Evolutionary conservation across 495 filamentous ascomycete genomes (phyloP), one percentile per base, ranked within the genome.

Genomic region (Halenospora varia): DNA sequence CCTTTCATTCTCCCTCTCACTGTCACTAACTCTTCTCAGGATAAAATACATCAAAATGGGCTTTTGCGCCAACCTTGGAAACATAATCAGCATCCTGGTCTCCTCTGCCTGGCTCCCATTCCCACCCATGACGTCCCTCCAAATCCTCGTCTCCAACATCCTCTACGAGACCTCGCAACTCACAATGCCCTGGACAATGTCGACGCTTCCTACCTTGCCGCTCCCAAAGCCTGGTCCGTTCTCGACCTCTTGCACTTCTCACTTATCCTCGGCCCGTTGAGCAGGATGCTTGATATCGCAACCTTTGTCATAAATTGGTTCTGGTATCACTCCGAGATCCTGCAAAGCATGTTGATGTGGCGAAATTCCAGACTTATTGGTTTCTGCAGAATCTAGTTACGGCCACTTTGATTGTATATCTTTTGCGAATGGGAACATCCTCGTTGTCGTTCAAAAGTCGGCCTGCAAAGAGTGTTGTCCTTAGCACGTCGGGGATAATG

Each of bases 31-130:
- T 2, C 10, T n/a, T 18, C 2, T 8, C 1, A 55, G 52, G 10
- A 50, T 58, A 10, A 51, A 52, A 58, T 58, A 58, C 25, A 44
- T 58, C 29, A 58, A 51, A 22, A 58, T 58, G 47, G 55, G 19
- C 8, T 13, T 29, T 3, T 17, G 41, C 18, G 15, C 54, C 3
- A 56, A 49, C 25, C 39, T 50, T 22, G 54, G 44, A 2, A 50
- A 50, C 45, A 17, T 45, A 11, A n/a, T 56, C 54, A 35, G 22
- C 19, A 40, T 50, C 13, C 19, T 57, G 10, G 15, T 42, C 17
- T 20, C 46, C n/a, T 23, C 46, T 17, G 25, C 17, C 2, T 57
- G 47, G 55, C 55, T 57, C 3, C 47, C 55, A 9, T 57, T 50
- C 24, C 9, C 13, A 42, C 46, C 55, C 6, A 50, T 57, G 55